A percentile compares a stretch with the other conserved stretches of the same genome.
Evolutionary conservation across 306 rosid species (phyloP).

Genomic region (Cucurbita moschata): DNA sequence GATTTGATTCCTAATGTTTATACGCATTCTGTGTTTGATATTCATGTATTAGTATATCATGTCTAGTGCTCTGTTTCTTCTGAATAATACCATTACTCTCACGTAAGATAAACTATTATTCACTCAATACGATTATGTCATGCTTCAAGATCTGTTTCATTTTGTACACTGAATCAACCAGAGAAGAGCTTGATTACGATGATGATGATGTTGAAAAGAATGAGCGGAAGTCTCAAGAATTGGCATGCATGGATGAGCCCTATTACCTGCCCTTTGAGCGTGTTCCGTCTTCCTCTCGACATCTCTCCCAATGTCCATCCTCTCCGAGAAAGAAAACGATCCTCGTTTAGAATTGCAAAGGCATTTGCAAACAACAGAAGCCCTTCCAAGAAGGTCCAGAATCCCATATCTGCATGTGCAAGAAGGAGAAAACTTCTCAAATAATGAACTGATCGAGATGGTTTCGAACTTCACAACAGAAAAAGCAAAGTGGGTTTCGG

Average conservation of each 20-base stretch:
- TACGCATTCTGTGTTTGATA: neutral
- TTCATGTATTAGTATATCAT: neutral
- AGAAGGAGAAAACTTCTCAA: neutral
- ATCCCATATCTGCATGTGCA: conserved; percentile 31
- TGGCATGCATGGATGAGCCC: conserved; percentile 64
- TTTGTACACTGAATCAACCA: conserved; percentile 23
- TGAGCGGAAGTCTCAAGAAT: conserved; percentile 58
- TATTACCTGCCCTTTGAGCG: conserved; percentile 55
- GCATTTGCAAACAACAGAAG: conserved; percentile 55
- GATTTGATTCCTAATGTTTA: neutral
- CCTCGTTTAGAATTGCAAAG: conserved; percentile 79
- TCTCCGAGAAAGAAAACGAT: conserved; percentile 65
- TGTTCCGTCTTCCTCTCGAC: conserved; percentile 34
- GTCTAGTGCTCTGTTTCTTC: neutral
- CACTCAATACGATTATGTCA: no score
- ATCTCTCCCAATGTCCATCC: conserved; percentile 60
- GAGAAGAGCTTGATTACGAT: conserved; percentile 39
- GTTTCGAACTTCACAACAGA: neutral
- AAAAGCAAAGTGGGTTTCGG: neutral
- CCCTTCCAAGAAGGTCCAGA: conserved; percentile 65
- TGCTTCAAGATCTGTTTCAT: neutral
- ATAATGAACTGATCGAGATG: neutral
- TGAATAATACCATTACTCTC: neutral
- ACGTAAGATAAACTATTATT: neutral
- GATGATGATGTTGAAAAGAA: conserved; percentile 33